Conservation (phyloP, 768 basidiomycete genomes). For the Rhizopogon vinicolor region DNA sequence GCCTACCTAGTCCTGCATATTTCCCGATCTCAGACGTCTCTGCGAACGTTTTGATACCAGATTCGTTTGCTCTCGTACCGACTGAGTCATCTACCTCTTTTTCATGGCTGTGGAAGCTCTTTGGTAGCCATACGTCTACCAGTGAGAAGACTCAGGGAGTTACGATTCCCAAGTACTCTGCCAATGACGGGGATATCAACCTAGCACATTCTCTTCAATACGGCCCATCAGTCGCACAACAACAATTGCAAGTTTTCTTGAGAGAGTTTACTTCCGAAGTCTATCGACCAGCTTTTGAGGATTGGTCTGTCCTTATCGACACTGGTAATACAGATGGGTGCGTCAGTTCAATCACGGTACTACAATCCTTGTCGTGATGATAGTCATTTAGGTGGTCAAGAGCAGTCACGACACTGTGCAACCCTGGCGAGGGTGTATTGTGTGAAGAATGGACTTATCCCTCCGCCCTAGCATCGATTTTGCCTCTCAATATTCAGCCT, state of each 20-base stretch:
- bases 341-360: conserved; percentile 8
- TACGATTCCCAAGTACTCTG: conserved; percentile 59
- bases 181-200: conserved; percentile 43
- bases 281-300: conserved; percentile 55
- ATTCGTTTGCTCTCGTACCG: conserved; percentile 41
- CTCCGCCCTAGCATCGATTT: conserved; percentile 33
- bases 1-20: conserved; percentile 61
- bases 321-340: conserved; percentile 70
- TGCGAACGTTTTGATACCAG: conserved; percentile 45
- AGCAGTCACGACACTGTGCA: conserved; percentile 53
- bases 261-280: conserved; percentile 23
- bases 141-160: conserved; percentile 44
- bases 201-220: conserved; percentile 72
- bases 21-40: conserved; percentile 67
- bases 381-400: conserved; percentile 41
- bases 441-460: conserved; percentile 78
- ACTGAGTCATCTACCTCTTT: conserved; percentile 28
- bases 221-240: conserved; percentile 19
- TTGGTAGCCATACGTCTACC: conserved; percentile 26
- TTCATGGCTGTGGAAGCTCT: conserved; percentile 58
- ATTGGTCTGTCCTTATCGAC: conserved; percentile 54
- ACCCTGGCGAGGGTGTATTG: conserved; percentile 57
- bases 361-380: conserved; percentile 7
- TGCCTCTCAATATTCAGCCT: conserved; percentile 38
- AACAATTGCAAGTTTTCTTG: conserved; percentile 36